Base-by-base conservation (phyloP, 352 stramenopile species). In the Pythium biforme region DNA sequence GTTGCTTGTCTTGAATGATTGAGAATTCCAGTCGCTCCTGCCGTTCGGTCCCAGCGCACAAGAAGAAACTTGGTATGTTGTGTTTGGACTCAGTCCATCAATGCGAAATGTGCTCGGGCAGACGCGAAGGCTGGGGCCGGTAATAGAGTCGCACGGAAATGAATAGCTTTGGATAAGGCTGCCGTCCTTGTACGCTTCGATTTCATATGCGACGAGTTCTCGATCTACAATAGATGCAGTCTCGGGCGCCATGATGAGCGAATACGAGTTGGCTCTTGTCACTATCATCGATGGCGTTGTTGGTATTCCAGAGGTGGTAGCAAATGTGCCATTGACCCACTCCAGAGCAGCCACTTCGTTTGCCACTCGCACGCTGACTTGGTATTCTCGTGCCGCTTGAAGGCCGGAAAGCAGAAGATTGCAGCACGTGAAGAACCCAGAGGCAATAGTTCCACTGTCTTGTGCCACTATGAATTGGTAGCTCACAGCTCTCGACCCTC, bases 401-500 rank as follows among this genome's bases (percentile, higher is more conserved):
- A 89, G 66, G 14, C 58, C 49, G 3, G 69, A 40, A 3, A 88
- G 17, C 0, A 75, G 2, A 2, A 87, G 68, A 17, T 52, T 71
- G 59, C 79, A 88, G 53, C 79, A 90, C 10, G 59, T 31, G 31
- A 89, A 83, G 31, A 68, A 58, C 0, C 51, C 64, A 1, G 66
- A 70, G 17, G 7, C 31, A 33, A 83, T 25, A 22, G 56, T 37
- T 14, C 11, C 50, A 1, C 19, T 47, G 10, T 15, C 25, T 17
- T 67, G 57, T 11, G 48, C 27, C 1, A 88, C 43, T 14, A 60
- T 31, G 47, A 79, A 85, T 48, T 83, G 65, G 56, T 84, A 88
- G 46, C 45, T 70, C 9, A 70, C 20, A 10, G 60, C 25, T 0
- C 22, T 43, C 0, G 60, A 66, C 1, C 77, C 81, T 31, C 77